Base-by-base conservation (phyloP, 2,329 filamentous ascomycete genomes). In the Colletotrichum truncatum region DNA sequence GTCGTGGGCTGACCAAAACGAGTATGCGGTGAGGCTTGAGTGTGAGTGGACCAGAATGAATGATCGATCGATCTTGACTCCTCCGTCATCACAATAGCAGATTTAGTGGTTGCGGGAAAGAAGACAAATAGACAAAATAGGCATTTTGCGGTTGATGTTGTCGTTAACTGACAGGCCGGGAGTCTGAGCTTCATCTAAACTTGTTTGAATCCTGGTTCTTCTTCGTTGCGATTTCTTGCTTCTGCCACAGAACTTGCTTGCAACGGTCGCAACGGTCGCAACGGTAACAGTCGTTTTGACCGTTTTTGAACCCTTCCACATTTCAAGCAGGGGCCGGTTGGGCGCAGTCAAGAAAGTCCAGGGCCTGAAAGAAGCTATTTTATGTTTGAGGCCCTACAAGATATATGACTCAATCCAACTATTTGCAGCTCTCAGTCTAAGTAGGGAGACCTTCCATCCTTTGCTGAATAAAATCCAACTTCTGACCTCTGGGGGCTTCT, bases 1-100 rank as follows among this genome's bases (percentile, higher is more conserved):
- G 63, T 66, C 63, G 63, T 43, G 36, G 62, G 63, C 63, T 66
- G 57, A 63, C 41, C 34, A 45, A 63, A 36, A 25, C 48, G 63
- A 43, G 41, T 51, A 41, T 61, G 34, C 51, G 32, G 57, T 54
- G 55, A 60, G 32, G 28, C 14, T 23, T 11, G 25, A 25, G 56
- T 63, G 43, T 63, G 63, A 28, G 51, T 63, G 36, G 63, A 43
- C 21, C 41, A 14, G 57, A 49, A 18, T 26, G 43, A 11, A 62
- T 56, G 57, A 66, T 66, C 57, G 45, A n/a, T n/a, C n/a, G 57
- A 63, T 63, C 57, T 55, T 16, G 46, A 41, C 10, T 36, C n/a
- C 43, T 16, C 43, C 23, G 51, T n/a, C n/a, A n/a, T n/a, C n/a
- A n/a, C n/a, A n/a, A n/a, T 14, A 32, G 43, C 57, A n/a, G n/a